Base-by-base conservation (phyloP, 805 yeast species). In the Yamadazyma sp. region DNA sequence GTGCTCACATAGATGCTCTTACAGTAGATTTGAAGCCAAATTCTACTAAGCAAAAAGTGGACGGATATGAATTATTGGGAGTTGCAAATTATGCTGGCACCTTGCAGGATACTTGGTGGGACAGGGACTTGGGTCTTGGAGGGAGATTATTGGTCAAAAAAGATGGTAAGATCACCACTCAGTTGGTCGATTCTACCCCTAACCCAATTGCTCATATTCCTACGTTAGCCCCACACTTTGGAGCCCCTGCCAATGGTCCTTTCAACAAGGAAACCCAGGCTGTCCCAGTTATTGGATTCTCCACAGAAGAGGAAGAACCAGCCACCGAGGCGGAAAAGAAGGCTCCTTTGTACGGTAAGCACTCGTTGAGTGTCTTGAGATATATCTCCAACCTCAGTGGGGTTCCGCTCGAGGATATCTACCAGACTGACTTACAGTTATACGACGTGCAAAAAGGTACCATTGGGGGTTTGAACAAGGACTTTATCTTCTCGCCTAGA, bases 381-480 rank as follows among this genome's bases (percentile, higher is more conserved):
- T 82, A 80, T 50, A 62, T 88, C 42, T 80, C 95, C 16, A 66
- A 71, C 27, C 61, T 79, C 46, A 78, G 86, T 3, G 73, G 66
- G 1, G 78, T 78, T 28, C 60, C 67, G 13, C 84, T 86, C 23
- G 63, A 71, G 34, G 82, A 84, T 52, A 65, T 87, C 44, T 59
- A 79, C 36, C 84, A 80, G 53, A 59, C 84, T 53, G 96, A 87
- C 49, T 73, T 88, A 50, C 90, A 87, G 54, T 62, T 87, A 40
- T 88, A 75, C 55, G 95, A 87, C 55, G 82, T 84, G 19, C 95
- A 87, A 63, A 81, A 78, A 52, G 93, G 93, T 34, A 60, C 77
- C 9, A 62, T 82, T 45, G 95, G 93, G 41, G 95, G 96, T 4
- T 64, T 88, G 46, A 77, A 78, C 48, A 70, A 77, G 46, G 95